Evolutionary conservation across 495 filamentous ascomycete species (phyloP).

Genomic region (Penicillium flavigenum): DNA sequence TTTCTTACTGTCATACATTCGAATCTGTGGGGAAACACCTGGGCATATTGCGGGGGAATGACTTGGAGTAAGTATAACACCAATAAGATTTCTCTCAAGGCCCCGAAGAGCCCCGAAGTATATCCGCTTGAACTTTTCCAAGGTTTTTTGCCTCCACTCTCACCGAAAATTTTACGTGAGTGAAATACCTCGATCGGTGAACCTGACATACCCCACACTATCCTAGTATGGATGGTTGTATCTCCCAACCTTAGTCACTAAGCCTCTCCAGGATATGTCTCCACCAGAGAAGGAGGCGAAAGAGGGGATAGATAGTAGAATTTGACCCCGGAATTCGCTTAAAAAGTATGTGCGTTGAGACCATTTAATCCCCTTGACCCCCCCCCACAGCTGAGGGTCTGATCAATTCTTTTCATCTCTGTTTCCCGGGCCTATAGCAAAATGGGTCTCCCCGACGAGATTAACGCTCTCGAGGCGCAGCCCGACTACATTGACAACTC

Average conservation of each 20-base stretch:
- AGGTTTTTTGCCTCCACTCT: not conserved
- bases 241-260: slow-evolving; percentile 1
- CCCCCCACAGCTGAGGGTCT: not conserved
- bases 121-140: no score
- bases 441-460: slow-evolving; percentile 18
- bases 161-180: not conserved
- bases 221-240: not conserved
- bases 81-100: no score
- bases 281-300: slow-evolving; percentile 9
- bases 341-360: slow-evolving; percentile 4
- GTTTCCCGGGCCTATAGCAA: not conserved
- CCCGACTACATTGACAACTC: slow-evolving; percentile 4
- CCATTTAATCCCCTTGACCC: slow-evolving; percentile 3
- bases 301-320: slow-evolving; percentile 2
- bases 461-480: slow-evolving; percentile 13
- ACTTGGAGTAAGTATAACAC: no score
- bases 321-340: slow-evolving; percentile 14
- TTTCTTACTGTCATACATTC: no score
- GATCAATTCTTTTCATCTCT: slow-evolving; percentile 1
- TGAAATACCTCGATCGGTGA: not conserved
- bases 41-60: no score
- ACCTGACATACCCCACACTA: not conserved
- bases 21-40: no score
- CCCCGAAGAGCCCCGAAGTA: no score
- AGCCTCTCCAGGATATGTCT: slow-evolving; percentile 4